Percentiles rank a stretch among this genome's conserved stretches.
These are phyloP conservation scores for Penicillium herquei DNA, from an alignment of 495 filamentous ascomycete species.

Conservation along the genomic window DNA sequence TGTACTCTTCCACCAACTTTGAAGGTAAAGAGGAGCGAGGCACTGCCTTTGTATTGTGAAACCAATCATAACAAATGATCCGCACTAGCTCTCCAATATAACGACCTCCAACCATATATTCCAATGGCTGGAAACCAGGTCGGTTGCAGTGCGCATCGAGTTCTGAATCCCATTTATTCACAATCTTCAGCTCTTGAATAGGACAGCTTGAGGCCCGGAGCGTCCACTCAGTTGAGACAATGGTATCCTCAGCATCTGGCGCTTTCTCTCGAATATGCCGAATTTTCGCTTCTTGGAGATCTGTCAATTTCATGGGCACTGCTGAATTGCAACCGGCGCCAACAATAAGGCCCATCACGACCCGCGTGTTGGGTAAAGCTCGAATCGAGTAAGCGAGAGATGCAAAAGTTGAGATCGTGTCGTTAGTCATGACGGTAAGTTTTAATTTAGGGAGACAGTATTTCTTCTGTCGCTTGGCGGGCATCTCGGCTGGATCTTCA, in stretches of 20 bases:
- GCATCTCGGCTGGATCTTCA: slow-evolving; percentile 18
- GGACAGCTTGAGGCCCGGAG: slow-evolving; percentile 64
- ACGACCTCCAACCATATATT: slow-evolving; percentile 75
- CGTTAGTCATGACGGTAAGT: slow-evolving; percentile 72
- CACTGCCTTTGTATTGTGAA: slow-evolving; percentile 36
- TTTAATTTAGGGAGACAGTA: slow-evolving; percentile 56
- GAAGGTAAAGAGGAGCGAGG: slow-evolving; percentile 38
- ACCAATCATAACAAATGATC: slow-evolving; percentile 61
- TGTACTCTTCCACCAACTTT: slow-evolving; percentile 49
- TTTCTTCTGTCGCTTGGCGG: slow-evolving; percentile 30
- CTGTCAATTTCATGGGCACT: slow-evolving; percentile 59
- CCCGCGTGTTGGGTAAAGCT: slow-evolving; percentile 58
- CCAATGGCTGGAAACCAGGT: slow-evolving; percentile 76
- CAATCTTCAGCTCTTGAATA: slow-evolving; percentile 53
- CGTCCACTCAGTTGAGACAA: slow-evolving; percentile 79
- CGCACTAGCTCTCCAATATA: slow-evolving; percentile 74
- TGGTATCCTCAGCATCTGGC: slow-evolving; percentile 48
- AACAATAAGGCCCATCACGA: slow-evolving; percentile 71
- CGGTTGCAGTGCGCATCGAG: slow-evolving; percentile 59
- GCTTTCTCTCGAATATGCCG: slow-evolving; percentile 27
- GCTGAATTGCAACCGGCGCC: slow-evolving; percentile 79
- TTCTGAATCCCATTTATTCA: slow-evolving; percentile 63
- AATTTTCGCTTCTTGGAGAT: slow-evolving; percentile 58
- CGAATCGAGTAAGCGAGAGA: slow-evolving; percentile 62
- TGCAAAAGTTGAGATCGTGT: slow-evolving; percentile 70